Evolutionary conservation across 1,284 basidiomycete species (phyloP), one percentile per base, ranked within the genome.

Genomic region (Ganoderma boninense): DNA sequence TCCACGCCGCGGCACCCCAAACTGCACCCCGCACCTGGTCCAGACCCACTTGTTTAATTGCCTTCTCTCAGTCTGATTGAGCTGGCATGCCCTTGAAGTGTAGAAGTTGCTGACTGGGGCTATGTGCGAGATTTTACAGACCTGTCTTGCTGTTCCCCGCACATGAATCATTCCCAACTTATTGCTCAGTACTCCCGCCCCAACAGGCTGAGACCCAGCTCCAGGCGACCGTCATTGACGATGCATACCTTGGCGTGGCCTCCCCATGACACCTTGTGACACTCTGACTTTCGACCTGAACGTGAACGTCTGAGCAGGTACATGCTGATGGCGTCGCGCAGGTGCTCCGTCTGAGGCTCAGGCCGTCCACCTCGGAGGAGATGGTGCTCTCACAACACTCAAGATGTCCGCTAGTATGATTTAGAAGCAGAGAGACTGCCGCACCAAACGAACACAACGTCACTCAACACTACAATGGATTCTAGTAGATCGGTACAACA

Each of bases 401-500:
- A 49, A n/a, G n/a, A 49, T 11, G 49, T 20, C 29, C 29, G 29
- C 29, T 32, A 32, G 29, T n/a, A 4, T 32, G 29, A 32, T n/a
- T 32, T 32, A 32, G 29, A 32, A 32, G 29, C 29, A 32, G 29
- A 32, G 29, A 32, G 29, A 32, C 29, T 32, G 29, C 29, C 29
- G 29, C 29, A 20, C 23, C 61, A 18, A 10, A 20, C 7, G 16
- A 23, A 56, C 32, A 40, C 5, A 23, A 52, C 29, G n/a, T 29
- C 23, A 14, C 13, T 23, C 11, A 54, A 64, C 44, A 42, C 66
- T 54, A 66, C 60, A 67, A 38, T 63, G 68, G 35, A 66, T 65
- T 73, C 66, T 66, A 71, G 52, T 69, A 66, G 61, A 70, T 62
- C 49, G 71, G 64, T 72, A 75, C 74, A 73, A 73, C 70, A 75